phyloP scores from a whole-genome alignment of 2,329 filamentous ascomycete species.

The Fusarium sp. region DNA sequence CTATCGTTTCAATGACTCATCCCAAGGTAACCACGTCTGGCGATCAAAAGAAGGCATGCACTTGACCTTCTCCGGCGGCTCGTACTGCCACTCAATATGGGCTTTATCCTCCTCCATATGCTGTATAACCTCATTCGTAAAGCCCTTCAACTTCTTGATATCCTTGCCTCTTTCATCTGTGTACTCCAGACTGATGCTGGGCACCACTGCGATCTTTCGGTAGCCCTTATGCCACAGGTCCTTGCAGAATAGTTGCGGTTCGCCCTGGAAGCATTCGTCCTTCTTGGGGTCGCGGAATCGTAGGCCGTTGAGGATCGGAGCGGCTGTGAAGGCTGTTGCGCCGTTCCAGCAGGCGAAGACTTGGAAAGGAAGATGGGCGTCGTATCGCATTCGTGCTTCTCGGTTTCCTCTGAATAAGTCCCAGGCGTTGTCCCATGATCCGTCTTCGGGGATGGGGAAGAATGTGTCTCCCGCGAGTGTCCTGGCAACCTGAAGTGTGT shows the following conservation, averaged over 20 bases:
- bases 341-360: conserved; percentile 71
- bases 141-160: conserved; percentile 62
- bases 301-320: conserved; percentile 54
- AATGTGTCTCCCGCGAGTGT: conserved; percentile 63
- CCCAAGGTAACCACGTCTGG: conserved; percentile 54
- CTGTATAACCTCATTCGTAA: conserved; percentile 48
- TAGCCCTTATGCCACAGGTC: conserved; percentile 61
- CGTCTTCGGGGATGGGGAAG: conserved; percentile 61
- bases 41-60: conserved; percentile 55
- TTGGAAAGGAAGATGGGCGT: conserved; percentile 58
- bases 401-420: conserved; percentile 62
- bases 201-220: conserved; percentile 63
- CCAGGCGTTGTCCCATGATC: conserved; percentile 58
- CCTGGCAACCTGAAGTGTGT: conserved; percentile 52
- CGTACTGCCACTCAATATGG: conserved; percentile 52
- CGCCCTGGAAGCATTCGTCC: conserved; percentile 61
- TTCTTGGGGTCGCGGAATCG: conserved; percentile 51
- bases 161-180: conserved; percentile 51
- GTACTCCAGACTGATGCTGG: conserved; percentile 64
- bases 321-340: conserved; percentile 58
- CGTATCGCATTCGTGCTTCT: conserved; percentile 46
- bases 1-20: conserved; percentile 28
- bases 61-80: conserved; percentile 57
- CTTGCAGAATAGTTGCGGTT: conserved; percentile 64
- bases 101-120: conserved; percentile 41